phyloP scores from a whole-genome alignment of 208 protist species.

The Trichomonas vaginalis region DNA sequence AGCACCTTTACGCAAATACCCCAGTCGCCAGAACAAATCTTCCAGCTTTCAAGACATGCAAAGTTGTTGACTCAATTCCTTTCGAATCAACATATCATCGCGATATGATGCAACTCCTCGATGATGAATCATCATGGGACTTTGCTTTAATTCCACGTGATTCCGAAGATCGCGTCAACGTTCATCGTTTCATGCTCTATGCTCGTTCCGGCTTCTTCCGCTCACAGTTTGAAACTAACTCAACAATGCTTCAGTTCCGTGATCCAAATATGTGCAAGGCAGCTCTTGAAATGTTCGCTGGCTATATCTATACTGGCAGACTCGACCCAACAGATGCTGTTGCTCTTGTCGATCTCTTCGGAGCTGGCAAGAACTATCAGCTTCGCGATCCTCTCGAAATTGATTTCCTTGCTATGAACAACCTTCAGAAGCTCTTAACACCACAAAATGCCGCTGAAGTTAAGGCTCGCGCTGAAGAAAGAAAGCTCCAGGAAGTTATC shows the following conservation, averaged over 20 bases:
- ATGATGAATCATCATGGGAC: background rate
- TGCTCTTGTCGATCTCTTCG: background rate
- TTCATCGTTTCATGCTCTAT: conserved; percentile 11
- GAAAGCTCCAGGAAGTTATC: background rate
- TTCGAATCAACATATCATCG: conserved; percentile 17
- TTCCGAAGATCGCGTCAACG: background rate
- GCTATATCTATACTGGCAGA: background rate
- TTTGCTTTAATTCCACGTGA: background rate
- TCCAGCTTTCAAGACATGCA: background rate
- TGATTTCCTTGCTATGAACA: background rate
- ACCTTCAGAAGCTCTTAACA: background rate
- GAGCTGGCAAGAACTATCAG: background rate
- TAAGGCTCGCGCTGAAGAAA: background rate
- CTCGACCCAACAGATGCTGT: background rate
- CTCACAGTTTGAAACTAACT: background rate
- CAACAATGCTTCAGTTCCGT: conserved; percentile 2
- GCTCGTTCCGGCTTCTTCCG: conserved; percentile 9
- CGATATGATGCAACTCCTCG: background rate
- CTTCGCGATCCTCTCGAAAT: background rate
- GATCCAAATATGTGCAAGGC: conserved; percentile 11
- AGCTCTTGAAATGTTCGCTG: conserved; percentile 8
- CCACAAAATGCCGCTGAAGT: background rate
- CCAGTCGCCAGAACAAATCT: conserved; percentile 5
- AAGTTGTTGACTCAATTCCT: conserved; percentile 10
- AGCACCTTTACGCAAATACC: conserved; percentile 11